Conservation (phyloP, 2,329 filamentous ascomycete genomes). For the Nectriaceae sp. region DNA sequence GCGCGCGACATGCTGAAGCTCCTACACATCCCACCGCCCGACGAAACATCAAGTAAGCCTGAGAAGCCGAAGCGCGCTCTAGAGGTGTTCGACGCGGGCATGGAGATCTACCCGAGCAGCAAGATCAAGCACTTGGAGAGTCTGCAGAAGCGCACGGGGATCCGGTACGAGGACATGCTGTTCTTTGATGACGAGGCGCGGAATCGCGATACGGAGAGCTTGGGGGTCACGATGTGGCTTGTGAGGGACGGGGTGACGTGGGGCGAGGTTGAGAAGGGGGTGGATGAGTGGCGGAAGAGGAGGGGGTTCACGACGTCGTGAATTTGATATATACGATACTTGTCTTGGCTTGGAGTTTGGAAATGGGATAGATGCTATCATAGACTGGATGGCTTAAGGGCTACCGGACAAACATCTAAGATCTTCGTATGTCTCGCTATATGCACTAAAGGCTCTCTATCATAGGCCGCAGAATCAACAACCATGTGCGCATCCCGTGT, state of each 20-base stretch:
- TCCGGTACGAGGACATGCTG: conserved; percentile 81
- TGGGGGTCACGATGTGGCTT: conserved; percentile 84
- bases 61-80: conserved; percentile 49
- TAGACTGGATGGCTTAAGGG: neutral
- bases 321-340: neutral
- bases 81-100: conserved; percentile 59
- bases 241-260: conserved; percentile 78
- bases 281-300: conserved; percentile 78
- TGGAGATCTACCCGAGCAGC: conserved; percentile 72
- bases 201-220: conserved; percentile 76
- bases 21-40: conserved; percentile 57
- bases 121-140: conserved; percentile 86
- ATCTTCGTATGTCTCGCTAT: neutral
- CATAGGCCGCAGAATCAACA: neutral
- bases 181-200: conserved; percentile 94
- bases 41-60: conserved; percentile 21
- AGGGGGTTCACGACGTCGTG: conserved; percentile 47
- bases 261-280: conserved; percentile 76
- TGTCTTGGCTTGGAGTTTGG: neutral
- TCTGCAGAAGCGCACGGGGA: conserved; percentile 68
- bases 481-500: too few relatives aligned
- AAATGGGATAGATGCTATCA: too few relatives aligned
- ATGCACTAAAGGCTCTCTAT: neutral
- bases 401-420: neutral
- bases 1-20: conserved; percentile 79